Conservation (phyloP, 1,284 basidiomycete species). For the Boletus holoroseus region DNA sequence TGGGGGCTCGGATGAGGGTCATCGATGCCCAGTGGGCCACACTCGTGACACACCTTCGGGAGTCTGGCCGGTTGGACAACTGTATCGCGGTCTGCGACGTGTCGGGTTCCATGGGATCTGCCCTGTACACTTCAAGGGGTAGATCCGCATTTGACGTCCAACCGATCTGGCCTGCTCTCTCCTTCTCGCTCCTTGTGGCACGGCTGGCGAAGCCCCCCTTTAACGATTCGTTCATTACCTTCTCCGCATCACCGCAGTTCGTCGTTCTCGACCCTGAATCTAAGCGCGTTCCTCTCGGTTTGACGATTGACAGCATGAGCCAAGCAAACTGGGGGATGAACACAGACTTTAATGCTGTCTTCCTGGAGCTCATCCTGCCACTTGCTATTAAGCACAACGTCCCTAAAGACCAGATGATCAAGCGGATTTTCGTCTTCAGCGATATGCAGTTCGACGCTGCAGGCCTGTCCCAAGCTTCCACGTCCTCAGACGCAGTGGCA, state of each 20-base stretch:
- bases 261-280: conserved; percentile 42
- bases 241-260: conserved; percentile 48
- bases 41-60: conserved; percentile 48
- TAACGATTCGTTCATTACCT: conserved; percentile 61
- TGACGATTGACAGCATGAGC: conserved; percentile 39
- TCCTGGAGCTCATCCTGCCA: conserved; percentile 53
- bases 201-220: conserved; percentile 60
- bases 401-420: conserved; percentile 65
- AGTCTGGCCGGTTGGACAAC: conserved; percentile 53
- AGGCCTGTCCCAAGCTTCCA: neutral
- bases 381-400: conserved; percentile 52
- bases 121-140: conserved; percentile 2
- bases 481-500: neutral
- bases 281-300: conserved; percentile 29
- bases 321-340: conserved; percentile 47
- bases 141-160: conserved; percentile 10
- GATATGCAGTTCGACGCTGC: conserved; percentile 70
- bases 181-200: conserved; percentile 62
- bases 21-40: conserved; percentile 63
- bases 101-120: conserved; percentile 61
- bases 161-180: conserved; percentile 58
- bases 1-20: conserved; percentile 38
- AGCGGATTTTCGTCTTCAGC: conserved; percentile 66
- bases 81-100: conserved; percentile 69
- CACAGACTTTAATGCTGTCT: conserved; percentile 58